Base-by-base conservation (phyloP, 495 filamentous ascomycete species). In the Penicillium canescens region DNA sequence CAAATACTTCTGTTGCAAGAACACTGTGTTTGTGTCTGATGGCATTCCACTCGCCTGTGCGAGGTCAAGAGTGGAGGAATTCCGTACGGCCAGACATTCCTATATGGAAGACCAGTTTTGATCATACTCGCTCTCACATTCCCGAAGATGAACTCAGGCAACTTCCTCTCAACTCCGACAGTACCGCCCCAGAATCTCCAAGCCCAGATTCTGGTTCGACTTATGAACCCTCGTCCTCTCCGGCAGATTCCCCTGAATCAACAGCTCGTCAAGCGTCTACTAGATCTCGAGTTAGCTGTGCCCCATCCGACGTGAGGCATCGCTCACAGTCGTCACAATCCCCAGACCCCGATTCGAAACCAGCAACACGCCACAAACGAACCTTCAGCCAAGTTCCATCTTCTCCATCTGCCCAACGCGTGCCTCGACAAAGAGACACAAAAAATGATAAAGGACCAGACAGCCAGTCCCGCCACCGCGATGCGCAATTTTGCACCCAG, bases 401-500 rank as follows among this genome's bases (percentile, higher is more conserved):
- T n/a, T n/a, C n/a, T n/a, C n/a, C n/a, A n/a, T n/a, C n/a, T n/a
- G n/a, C n/a, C n/a, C n/a, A n/a, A n/a, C n/a, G n/a, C n/a, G n/a
- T n/a, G n/a, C n/a, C n/a, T n/a, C n/a, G 55, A 55, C 63, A 61
- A 36, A 24, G 26, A 43, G 23, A 51, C 8, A 4, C 56, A 10
- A 33, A 38, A 3, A 33, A 50, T 23, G 5, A 62, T 23, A n/a
- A n/a, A n/a, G n/a, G n/a, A n/a, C 50, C 51, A 53, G n/a, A 44
- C 34, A 43, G 36, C 18, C 56, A 58, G 10, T 38, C 6, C 24
- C 28, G 12, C 9, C 54, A 46, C 18, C 52, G 42, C 11, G n/a
- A 16, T 28, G 46, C 62, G 7, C 56, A 51, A 36, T 78, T 78
- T 49, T 82, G 73, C 47, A 79, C 76, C 0, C 73, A 80, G 56